Evolutionary conservation across 345 rosid genomes (phyloP), one percentile per base, ranked within the genome.

Genomic region (Theobroma cacao): DNA sequence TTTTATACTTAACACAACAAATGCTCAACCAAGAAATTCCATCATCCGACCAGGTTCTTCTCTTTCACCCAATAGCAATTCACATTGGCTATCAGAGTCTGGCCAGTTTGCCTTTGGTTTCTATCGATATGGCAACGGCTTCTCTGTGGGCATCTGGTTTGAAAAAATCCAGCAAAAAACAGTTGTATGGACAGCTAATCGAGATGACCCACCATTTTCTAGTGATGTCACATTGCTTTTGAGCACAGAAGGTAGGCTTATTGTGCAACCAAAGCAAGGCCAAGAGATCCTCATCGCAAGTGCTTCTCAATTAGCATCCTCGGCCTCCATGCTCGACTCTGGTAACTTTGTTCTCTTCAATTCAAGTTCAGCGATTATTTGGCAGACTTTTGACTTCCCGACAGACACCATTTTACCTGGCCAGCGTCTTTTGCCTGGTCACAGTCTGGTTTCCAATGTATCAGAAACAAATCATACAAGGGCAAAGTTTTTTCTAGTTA

Each of bases 321-420:
- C 67, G 0, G 77, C 67, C 67, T 58, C 65, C 22, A 59, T 74
- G 77, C 66, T 55, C 38, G 77, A 58, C 31, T 13, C 77, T 13
- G 77, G 77, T 31, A 59, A 74, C 52, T 74, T 74, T 22, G 72
- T 76, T 10, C 70, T 83, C 40, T 70, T 60, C n/a, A 40, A 53
- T 65, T 28, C 43, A 1, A 50, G 20, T 0, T 63, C 40, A 15
- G n/a, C 7, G 12, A 45, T 63, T 3, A 5, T 80, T 31, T 83
- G 88, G 86, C 76, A 83, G 63, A 81, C 79, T 20, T 81, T 83
- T 14, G 65, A 74, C 41, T 48, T 4, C 70, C 87, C 82, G 11
- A 86, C 85, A 1, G 81, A 86, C 40, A 84, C 80, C 31, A 34
- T 86, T 43, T 52, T 83, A 61, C 72, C 71, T 40, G 70, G 82